A percentile compares a stretch with the other conserved stretches of the same genome.
Evolutionary conservation across 2,329 filamentous ascomycete genomes (phyloP).

Genomic region (Aspergillus luchuensis): DNA sequence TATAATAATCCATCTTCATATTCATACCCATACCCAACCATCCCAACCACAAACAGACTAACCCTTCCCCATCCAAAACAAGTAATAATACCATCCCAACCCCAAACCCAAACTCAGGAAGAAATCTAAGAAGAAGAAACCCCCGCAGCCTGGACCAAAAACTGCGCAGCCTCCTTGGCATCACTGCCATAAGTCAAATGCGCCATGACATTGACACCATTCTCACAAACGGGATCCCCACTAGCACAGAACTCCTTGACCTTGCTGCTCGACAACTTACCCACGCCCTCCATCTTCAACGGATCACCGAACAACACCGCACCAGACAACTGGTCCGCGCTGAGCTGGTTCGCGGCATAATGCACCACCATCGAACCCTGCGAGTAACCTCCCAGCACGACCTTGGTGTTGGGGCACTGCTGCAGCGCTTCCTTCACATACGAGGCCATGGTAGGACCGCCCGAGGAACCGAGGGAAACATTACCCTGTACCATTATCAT

Average conservation of each 20-base stretch:
- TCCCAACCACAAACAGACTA: not conserved
- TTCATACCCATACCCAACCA: not conserved
- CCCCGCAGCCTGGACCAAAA: slow-evolving; percentile 34
- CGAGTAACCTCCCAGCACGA: slow-evolving; percentile 39
- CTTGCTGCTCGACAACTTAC: slow-evolving; percentile 45
- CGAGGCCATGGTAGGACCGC: slow-evolving; percentile 33
- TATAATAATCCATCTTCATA: no score
- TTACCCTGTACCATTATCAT: slow-evolving; percentile 26
- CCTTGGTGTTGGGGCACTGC: slow-evolving; percentile 38
- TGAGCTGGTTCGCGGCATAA: slow-evolving; percentile 33
- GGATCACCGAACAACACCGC: slow-evolving; percentile 53
- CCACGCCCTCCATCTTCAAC: slow-evolving; percentile 42
- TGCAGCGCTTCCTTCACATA: slow-evolving; percentile 32
- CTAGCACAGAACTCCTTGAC: slow-evolving; percentile 53
- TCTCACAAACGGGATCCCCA: slow-evolving; percentile 55
- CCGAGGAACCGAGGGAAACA: slow-evolving; percentile 29
- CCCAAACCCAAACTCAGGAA: no score
- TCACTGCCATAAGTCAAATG: slow-evolving; percentile 45
- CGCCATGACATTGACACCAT: slow-evolving; percentile 46
- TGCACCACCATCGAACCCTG: slow-evolving; percentile 41
- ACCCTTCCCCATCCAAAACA: not conserved
- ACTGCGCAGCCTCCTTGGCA: slow-evolving; percentile 42
- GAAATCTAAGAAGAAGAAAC: not conserved
- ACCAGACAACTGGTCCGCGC: slow-evolving; percentile 40
- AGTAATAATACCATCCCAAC: not conserved